Evolutionary conservation across 2,329 filamentous ascomycete species (phyloP).

Genomic region (Chaetothyriales sp.): DNA sequence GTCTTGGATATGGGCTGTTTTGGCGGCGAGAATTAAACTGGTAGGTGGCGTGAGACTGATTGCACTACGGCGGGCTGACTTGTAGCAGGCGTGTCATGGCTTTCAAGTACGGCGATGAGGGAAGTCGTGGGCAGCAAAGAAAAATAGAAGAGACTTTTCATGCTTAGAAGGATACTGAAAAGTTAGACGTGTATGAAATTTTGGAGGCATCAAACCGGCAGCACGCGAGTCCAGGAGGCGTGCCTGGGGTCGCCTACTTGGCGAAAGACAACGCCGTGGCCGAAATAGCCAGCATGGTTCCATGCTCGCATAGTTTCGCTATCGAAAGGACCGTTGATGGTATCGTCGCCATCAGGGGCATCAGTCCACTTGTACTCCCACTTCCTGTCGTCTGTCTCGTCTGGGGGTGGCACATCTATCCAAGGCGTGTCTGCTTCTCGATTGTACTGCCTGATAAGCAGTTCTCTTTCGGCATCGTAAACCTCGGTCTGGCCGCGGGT

Average conservation of each 20-base stretch:
- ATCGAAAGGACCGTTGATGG: slow-evolving; percentile 78
- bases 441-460: slow-evolving; percentile 67
- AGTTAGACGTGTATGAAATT: slow-evolving; percentile 1
- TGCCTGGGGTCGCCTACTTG: slow-evolving; percentile 32
- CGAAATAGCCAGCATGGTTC: slow-evolving; percentile 86
- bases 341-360: slow-evolving; percentile 58
- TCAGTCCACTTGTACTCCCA: slow-evolving; percentile 96
- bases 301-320: slow-evolving; percentile 74
- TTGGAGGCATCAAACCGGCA: background rate
- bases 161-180: slow-evolving; percentile 18
- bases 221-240: background rate
- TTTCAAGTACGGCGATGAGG: slow-evolving; percentile 31
- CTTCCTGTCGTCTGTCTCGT: slow-evolving; percentile 31
- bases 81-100: slow-evolving; percentile 25
- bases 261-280: slow-evolving; percentile 71
- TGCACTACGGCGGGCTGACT: background rate
- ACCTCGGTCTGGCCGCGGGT: slow-evolving; percentile 75
- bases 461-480: slow-evolving; percentile 77
- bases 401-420: slow-evolving; percentile 31
- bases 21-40: slow-evolving; percentile 47
- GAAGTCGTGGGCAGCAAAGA: slow-evolving; percentile 2
- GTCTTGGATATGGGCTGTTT: slow-evolving; percentile 46
- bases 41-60: slow-evolving; percentile 9
- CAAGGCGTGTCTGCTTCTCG: slow-evolving; percentile 81
- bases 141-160: slow-evolving; percentile 11